Percentiles rank a stretch among this genome's conserved stretches.
phyloP scores from a whole-genome alignment of 2,329 filamentous ascomycete genomes.

The Pseudogymnoascus sp. region DNA sequence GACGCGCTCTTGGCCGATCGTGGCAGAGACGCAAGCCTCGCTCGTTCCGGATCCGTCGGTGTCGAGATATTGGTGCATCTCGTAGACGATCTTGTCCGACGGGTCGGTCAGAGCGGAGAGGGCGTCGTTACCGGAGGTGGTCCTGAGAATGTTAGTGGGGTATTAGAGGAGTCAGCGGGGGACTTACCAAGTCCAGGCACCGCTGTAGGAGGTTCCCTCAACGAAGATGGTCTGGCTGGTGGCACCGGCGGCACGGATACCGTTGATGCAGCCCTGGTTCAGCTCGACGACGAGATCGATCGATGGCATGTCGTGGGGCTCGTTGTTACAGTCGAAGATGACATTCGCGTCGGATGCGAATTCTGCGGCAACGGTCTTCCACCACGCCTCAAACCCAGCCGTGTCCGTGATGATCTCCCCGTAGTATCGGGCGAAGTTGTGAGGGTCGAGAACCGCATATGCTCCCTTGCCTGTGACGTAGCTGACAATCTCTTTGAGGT shows the following conservation, averaged over 20 bases:
- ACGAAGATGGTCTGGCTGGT: conserved; percentile 44
- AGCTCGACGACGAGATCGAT: conserved; percentile 31
- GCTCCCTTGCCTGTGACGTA: conserved; percentile 38
- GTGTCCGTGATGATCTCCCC: conserved; percentile 27
- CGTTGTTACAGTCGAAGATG: conserved; percentile 35
- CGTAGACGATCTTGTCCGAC: conserved; percentile 42
- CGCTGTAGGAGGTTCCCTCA: conserved; percentile 39
- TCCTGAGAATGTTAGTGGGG: conserved; percentile 5
- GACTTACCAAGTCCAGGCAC: conserved; percentile 38
- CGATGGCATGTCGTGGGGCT: conserved; percentile 32
- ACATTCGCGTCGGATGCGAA: conserved; percentile 29
- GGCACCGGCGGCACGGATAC: conserved; percentile 32
- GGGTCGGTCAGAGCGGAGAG: conserved; percentile 42
- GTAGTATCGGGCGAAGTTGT: conserved; percentile 40
- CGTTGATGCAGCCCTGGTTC: conserved; percentile 33
- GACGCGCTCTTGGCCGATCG: conserved; percentile 42
- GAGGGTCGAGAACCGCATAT: conserved; percentile 38
- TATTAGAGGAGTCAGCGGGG: neutral
- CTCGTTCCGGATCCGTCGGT: conserved; percentile 41
- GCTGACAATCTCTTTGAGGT: conserved; percentile 35
- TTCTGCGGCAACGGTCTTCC: conserved; percentile 29
- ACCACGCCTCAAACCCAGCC: conserved; percentile 30
- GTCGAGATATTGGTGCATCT: conserved; percentile 54
- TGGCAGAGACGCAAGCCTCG: conserved; percentile 38
- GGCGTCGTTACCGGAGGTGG: conserved; percentile 33